Evolutionary conservation across 768 basidiomycete genomes (phyloP), one percentile per base, ranked within the genome.

Genomic region (Serendipita sp.): DNA sequence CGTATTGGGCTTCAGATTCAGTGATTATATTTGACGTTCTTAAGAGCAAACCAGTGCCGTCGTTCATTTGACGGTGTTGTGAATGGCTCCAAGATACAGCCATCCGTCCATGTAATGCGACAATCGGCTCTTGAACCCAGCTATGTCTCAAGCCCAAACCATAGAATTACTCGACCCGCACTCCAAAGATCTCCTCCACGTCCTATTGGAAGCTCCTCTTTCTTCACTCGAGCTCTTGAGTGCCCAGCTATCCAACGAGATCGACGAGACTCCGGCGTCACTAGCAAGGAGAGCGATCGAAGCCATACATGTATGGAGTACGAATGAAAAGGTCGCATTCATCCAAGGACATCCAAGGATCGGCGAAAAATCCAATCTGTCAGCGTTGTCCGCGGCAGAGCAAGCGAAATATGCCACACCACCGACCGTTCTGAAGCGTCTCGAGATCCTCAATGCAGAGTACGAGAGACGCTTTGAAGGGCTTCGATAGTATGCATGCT

Each of bases 391-490:
- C 72, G 83, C 83, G 31, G 83, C 79, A 58, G 93, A 96, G 74
- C 93, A 95, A 72, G 73, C 71, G 0, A 72, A 73, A 2, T 73
- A 74, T 10, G 78, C 80, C 18, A 91, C 90, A 6, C 81, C 85
- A 3, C 84, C 87, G 31, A 84, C 83, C 65, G 85, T 93, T 43
- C 76, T 95, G 23, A 80, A 75, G 3, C 82, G 89, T 6, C 79
- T 96, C 16, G 79, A 72, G 36, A 81, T 87, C 67, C 79, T 95
- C 60, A 96, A 96, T 68, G 78, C 75, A 10, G 81, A 81, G 67
- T 95, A 94, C 70, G 89, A 93, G 71, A 75, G 71, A 33, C 74
- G 74, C 63, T 95, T 85, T 69, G 83, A 86, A 0, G 84, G 86
- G 2, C 71, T 96, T 67, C 80, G 88, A 18, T 95, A 91, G 48